These are phyloP conservation scores for Acacia pycnantha DNA, from an alignment of 331 rosid genomes.

Conservation along the genomic window DNA sequence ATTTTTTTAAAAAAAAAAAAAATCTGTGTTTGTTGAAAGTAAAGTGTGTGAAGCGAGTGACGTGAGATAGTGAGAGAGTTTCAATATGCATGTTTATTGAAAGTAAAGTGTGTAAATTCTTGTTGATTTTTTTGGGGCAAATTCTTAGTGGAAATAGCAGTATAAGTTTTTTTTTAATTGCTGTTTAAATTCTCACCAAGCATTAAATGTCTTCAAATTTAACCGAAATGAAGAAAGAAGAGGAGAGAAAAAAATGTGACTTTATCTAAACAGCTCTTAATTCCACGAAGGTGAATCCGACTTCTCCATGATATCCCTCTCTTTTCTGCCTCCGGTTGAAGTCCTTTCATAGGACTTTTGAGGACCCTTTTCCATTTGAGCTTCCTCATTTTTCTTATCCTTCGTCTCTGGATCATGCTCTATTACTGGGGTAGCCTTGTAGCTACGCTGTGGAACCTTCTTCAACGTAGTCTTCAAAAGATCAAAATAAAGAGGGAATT, in stretches of 20 bases:
- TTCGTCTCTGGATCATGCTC: not conserved
- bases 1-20: no score
- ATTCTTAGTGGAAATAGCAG: no score
- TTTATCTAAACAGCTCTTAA: not conserved
- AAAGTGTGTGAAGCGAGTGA: no score
- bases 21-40: no score
- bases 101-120: not conserved
- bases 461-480: not conserved
- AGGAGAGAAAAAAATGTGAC: not conserved
- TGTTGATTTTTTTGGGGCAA: no score
- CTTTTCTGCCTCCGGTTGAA: not conserved
- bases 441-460: not conserved
- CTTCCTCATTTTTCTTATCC: not conserved
- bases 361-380: not conserved
- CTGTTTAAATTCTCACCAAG: not conserved
- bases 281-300: not conserved
- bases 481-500: slow-evolving; percentile 1
- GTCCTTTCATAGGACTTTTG: not conserved
- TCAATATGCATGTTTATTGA: not conserved
- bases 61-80: not conserved
- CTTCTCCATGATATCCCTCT: not conserved
- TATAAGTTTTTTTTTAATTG: not conserved
- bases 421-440: not conserved
- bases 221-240: not conserved
- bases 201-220: not conserved